These are phyloP conservation scores for Boechera stricta DNA, from an alignment of 345 rosid genomes.

Conservation along the genomic window DNA sequence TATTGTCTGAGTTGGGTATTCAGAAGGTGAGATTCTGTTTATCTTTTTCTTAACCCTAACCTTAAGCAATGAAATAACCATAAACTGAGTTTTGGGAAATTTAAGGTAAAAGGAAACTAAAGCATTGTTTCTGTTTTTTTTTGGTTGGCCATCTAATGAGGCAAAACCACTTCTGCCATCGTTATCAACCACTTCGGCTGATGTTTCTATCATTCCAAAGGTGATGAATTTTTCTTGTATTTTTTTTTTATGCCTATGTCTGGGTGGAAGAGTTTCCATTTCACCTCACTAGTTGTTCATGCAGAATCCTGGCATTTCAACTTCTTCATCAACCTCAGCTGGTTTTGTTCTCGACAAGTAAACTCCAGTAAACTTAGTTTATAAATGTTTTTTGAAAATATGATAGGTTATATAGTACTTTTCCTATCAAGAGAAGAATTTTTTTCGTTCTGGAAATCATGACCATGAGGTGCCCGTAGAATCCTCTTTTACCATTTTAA, in stretches of 20 bases:
- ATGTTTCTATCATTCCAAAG: slow-evolving; percentile 63
- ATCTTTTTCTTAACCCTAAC: too few species aligned
- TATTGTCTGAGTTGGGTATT: slow-evolving; percentile 40
- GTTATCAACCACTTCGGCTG: slow-evolving; percentile 50
- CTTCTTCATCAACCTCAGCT: slow-evolving; percentile 59
- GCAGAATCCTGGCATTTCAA: slow-evolving; percentile 55
- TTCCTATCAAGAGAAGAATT: slow-evolving; percentile 16
- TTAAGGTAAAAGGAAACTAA: not conserved
- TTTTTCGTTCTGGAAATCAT: slow-evolving; percentile 11
- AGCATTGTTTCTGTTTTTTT: slow-evolving; percentile 4
- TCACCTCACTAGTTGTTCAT: slow-evolving; percentile 14
- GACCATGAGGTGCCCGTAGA: slow-evolving; percentile 33
- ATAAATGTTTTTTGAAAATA: slow-evolving; percentile 8
- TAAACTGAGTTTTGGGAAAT: not conserved
- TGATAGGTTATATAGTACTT: not conserved
- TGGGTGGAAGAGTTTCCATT: slow-evolving; percentile 7
- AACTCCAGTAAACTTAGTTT: slow-evolving; percentile 37
- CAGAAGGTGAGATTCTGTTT: too few species aligned
- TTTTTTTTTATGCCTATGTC: slow-evolving; percentile 23
- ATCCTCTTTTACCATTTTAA: slow-evolving; percentile 38
- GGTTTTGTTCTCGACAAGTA: slow-evolving; percentile 87
- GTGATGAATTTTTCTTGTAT: slow-evolving; percentile 42
- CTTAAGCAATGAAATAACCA: not conserved
- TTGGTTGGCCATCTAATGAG: slow-evolving; percentile 36
- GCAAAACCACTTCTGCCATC: slow-evolving; percentile 55